Percentiles rank a stretch among this genome's conserved stretches.
These are phyloP conservation scores for Lactuca saligna DNA, from an alignment of 129 eudicot species.

Conservation along the genomic window DNA sequence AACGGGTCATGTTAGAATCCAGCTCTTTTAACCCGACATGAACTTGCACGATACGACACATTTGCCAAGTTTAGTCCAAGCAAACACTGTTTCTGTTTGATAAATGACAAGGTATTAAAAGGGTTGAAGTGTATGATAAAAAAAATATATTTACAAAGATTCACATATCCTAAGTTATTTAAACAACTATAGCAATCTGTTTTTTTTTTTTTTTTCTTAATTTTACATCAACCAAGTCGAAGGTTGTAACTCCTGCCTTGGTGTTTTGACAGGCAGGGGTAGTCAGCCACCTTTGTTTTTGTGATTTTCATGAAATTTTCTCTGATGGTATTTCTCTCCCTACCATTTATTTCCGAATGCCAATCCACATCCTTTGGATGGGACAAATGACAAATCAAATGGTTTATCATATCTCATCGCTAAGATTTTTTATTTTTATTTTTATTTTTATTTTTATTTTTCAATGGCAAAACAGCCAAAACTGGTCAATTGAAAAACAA, in stretches of 20 bases:
- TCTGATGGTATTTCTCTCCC: constrained; percentile 11
- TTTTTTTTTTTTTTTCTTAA: neutral
- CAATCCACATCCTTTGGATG: constrained; percentile 73
- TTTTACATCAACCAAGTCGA: neutral
- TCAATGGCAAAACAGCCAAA: constrained; percentile 20
- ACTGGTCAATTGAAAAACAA: constrained; percentile 50
- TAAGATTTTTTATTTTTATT: neutral
- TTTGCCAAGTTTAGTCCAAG: too few species aligned
- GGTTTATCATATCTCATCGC: neutral
- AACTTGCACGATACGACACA: too few species aligned
- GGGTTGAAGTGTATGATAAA: neutral
- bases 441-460: too few species aligned
- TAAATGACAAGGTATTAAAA: too few species aligned
- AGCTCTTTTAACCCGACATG: too few species aligned
- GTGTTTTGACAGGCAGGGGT: neutral
- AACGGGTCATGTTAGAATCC: too few species aligned
- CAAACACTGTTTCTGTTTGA: too few species aligned
- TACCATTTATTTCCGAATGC: constrained; percentile 34
- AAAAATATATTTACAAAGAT: constrained; percentile 38
- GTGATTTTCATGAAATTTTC: neutral
- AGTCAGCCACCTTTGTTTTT: neutral
- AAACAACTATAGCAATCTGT: constrained; percentile 17
- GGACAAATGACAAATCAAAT: constrained; percentile 25
- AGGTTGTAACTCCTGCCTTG: neutral
- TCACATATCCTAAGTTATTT: constrained; percentile 27